These are phyloP conservation scores for Pulveroboletus frians DNA, from an alignment of 768 basidiomycete species.

Conservation along the genomic window DNA sequence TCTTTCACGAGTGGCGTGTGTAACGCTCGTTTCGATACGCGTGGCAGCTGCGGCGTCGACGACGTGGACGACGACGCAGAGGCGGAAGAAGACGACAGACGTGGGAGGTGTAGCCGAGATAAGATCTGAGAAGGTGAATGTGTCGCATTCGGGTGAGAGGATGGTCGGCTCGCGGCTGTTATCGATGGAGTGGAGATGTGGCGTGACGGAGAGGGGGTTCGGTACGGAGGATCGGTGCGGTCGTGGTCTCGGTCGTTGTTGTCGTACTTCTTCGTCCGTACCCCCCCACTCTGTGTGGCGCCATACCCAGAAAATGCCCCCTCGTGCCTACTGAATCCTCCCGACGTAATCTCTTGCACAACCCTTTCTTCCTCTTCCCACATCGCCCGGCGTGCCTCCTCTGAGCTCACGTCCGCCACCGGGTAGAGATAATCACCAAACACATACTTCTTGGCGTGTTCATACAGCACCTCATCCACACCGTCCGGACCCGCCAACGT, in stretches of 20 bases:
- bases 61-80: neutral
- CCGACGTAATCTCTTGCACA: constrained; percentile 22
- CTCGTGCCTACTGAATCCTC: constrained; percentile 4
- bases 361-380: constrained; percentile 29
- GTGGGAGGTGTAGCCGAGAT: constrained; percentile 11
- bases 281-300: constrained; percentile 20
- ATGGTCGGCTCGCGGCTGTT: constrained; percentile 3
- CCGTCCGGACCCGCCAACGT: constrained; percentile 47
- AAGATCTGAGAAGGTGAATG: neutral
- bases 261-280: constrained; percentile 3
- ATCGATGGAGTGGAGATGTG: constrained; percentile 7
- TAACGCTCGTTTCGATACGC: constrained; percentile 2
- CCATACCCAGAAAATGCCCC: constrained; percentile 18
- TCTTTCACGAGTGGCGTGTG: constrained; percentile 29
- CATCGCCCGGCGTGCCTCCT: constrained; percentile 29
- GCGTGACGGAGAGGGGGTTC: constrained; percentile 10
- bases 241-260: constrained; percentile 1
- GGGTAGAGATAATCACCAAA: constrained; percentile 94
- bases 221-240: neutral
- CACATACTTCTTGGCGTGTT: constrained; percentile 68
- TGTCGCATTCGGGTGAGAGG: constrained; percentile 6
- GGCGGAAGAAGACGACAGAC: neutral
- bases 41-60: neutral
- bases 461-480: constrained; percentile 72
- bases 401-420: constrained; percentile 77